phyloP scores from a whole-genome alignment of 1,284 basidiomycete genomes.

The Boletellus deceptivus region DNA sequence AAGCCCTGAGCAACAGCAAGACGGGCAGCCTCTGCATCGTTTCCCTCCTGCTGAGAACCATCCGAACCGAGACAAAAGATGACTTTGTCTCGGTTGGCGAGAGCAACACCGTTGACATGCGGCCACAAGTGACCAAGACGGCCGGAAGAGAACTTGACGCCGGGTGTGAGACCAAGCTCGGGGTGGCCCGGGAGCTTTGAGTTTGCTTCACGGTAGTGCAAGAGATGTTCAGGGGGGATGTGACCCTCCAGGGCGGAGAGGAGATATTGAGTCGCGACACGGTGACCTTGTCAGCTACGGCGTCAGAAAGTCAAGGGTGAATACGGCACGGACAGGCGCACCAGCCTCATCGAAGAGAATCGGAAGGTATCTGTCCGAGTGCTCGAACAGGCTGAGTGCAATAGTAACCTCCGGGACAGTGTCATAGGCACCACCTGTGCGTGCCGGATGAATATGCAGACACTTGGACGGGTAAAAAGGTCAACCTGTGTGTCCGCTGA shows the following conservation, averaged over 20 bases:
- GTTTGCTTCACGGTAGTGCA: conserved; percentile 81
- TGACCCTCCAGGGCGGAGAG: conserved; percentile 73
- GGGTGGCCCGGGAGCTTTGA: conserved; percentile 85
- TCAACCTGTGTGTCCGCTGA: conserved; percentile 78
- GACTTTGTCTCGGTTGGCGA: conserved; percentile 74
- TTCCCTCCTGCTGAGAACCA: conserved; percentile 85
- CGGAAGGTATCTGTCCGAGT: conserved; percentile 60
- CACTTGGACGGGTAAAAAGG: background rate
- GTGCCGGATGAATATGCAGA: conserved; percentile 7
- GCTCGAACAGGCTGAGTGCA: conserved; percentile 66
- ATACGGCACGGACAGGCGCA: conserved; percentile 32
- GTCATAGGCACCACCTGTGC: conserved; percentile 75
- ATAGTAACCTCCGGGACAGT: conserved; percentile 82
- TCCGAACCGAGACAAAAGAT: conserved; percentile 84
- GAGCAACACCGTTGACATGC: conserved; percentile 75
- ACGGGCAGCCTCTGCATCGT: conserved; percentile 84
- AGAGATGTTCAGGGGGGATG: conserved; percentile 68
- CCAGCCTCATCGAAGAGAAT: conserved; percentile 78
- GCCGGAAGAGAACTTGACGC: conserved; percentile 84
- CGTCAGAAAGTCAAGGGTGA: conserved; percentile 4
- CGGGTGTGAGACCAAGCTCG: conserved; percentile 81
- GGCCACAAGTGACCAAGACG: conserved; percentile 84
- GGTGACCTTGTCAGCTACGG: conserved; percentile 57
- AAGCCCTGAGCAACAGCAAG: conserved; percentile 78
- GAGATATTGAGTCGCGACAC: conserved; percentile 85